Base-by-base conservation (phyloP, 805 yeast genomes). In the Soucietia sequanensis region DNA sequence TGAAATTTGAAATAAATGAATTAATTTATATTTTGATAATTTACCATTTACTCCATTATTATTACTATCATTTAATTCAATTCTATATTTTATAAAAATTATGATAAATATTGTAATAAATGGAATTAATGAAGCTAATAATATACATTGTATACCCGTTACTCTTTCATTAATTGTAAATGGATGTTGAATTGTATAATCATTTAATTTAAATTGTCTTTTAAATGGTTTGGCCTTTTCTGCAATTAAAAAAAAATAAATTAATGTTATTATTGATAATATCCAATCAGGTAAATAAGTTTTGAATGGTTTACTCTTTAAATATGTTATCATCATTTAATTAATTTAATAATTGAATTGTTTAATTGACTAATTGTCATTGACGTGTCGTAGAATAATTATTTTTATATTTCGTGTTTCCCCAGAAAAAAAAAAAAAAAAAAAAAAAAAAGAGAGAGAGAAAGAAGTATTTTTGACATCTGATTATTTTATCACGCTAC, bases 181-280 rank as follows among this genome's bases (percentile, higher is more conserved):
- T 6, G 70, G 70, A 43, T 65, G 68, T 23, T 62, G 55, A 27
- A 65, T 53, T 8, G 60, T 39, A 6, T 47, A 44, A 39, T 65
- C 69, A 19, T 44, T 38, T 15, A 60, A 35, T 17, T 54, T 52
- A 38, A 65, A 65, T 39, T 65, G 65, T 31, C 70, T 51, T 22
- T 46, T 34, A 37, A 64, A 65, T 8, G 70, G 71, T 34, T 34
- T 41, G 4, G 65, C 55, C 6, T 42, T 42, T 35, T 65, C 68
- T 5, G 65, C 60, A 9, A 62, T 47, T 13, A 42, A 22, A 34
- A 60, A 52, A 37, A 64, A 64, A 32, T 50, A 54, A 7, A 42
- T 38, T 12, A 58, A 21, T 21, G 64, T 42, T 10, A 34, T 50
- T 4, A 36, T 26, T 2, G 54, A 50, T 12, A 54, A 39, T 14